phyloP scores from a whole-genome alignment of 148 eudicot species.

The Heliamphora exappendiculata region DNA sequence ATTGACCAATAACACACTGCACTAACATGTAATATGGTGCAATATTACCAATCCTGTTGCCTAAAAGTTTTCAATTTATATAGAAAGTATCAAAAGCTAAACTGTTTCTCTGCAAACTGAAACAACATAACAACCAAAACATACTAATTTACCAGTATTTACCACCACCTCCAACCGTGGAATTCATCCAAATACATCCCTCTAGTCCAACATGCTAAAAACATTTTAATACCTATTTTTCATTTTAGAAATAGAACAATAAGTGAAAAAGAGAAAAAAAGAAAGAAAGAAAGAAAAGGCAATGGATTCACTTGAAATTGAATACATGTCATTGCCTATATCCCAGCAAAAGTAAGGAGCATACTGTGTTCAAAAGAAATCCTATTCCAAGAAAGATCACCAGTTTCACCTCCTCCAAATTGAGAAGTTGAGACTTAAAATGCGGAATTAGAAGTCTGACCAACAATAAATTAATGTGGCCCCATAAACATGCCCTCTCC shows the following conservation, averaged over 20 bases:
- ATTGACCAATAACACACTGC: not conserved
- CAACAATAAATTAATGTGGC: not conserved
- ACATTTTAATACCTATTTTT: too few species aligned
- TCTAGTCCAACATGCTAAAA: too few species aligned
- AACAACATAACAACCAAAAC: not conserved
- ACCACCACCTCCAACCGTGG: too few species aligned
- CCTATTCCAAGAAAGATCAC: not conserved
- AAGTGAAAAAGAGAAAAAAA: too few species aligned
- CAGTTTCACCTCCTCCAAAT: not conserved
- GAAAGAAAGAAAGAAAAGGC: too few species aligned
- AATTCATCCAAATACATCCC: too few species aligned
- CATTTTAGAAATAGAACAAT: too few species aligned
- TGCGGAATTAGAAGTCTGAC: not conserved
- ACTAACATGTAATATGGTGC: not conserved
- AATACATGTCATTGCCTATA: too few species aligned
- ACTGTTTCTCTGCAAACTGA: not conserved
- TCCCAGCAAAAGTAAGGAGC: not conserved
- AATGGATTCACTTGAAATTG: too few species aligned
- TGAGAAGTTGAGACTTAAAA: not conserved
- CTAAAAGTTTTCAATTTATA: too few species aligned
- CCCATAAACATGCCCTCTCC: not conserved
- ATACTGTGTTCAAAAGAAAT: too few species aligned
- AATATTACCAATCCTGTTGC: too few species aligned
- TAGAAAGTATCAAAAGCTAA: not conserved
- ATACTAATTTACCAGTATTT: not conserved